Base-by-base conservation (phyloP, 2,329 filamentous ascomycete genomes). In the Penicillium sp. region DNA sequence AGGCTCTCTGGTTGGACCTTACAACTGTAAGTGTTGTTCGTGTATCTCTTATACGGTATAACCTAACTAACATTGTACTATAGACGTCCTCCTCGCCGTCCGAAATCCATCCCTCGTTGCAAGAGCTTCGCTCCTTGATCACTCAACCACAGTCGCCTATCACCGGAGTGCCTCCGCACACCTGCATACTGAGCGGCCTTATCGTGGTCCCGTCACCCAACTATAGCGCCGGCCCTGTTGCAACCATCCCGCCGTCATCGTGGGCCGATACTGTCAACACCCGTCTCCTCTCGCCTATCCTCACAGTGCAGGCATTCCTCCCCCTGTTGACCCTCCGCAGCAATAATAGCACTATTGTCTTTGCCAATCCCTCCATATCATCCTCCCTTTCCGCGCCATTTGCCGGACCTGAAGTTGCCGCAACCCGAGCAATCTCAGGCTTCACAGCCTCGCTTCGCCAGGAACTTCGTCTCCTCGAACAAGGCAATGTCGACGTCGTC, bases 221-320 rank as follows among this genome's bases (percentile, higher is more conserved):
- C 69, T 96, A 93, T 73, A 89, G 91, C 52, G 88, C 89, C 27
- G 91, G 90, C 4, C 89, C 91, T 21, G 89, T 97, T 61, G 91
- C 92, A 61, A 93, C 91, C 4, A 88, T 97, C 58, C 86, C 90
- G 7, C 87, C 91, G 0, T 90, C 90, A 31, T 88, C 86, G 67
- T 94, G 96, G 79, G 90, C 91, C 62, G 91, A 97, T 70, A 88
- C 92, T 35, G 86, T 97, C 73, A 96, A 97, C 75, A 93, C 91
- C 17, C 93, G 96, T 69, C 84, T 99, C 13, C 83, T 97, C 54
- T 89, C 92, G 57, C 93, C 93, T 1, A 91, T 97, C 64, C 84
- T 96, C 52, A 92, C 90, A 6, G 88, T 93, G 39, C 93, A 97
- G 77, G 85, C 90, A 53, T 94, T 97, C 77, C 82, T 97, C n/a